A percentile compares a stretch with the other conserved stretches of the same genome.
These are phyloP conservation scores for Macrocybe gigantea DNA, from an alignment of 768 basidiomycete genomes.

Conservation along the genomic window DNA sequence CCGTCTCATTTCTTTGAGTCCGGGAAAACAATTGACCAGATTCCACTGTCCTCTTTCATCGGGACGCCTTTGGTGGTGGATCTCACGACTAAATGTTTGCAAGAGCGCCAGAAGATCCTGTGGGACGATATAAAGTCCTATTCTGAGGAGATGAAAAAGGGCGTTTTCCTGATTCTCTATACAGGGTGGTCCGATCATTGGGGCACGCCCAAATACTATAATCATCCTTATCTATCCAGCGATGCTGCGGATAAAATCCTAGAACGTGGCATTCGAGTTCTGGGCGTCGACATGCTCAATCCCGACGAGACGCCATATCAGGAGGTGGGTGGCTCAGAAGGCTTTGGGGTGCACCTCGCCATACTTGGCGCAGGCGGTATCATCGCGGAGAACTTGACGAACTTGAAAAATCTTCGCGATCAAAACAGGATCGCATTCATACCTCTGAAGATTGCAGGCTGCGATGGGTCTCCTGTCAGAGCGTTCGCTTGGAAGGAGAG, in stretches of 20 bases:
- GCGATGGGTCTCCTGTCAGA: conserved; percentile 69
- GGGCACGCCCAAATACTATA: conserved; percentile 42
- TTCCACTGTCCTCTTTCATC: conserved; percentile 48
- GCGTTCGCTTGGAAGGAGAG: conserved; percentile 46
- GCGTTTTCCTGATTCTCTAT: conserved; percentile 46
- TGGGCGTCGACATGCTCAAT: conserved; percentile 61
- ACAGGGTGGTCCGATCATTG: conserved; percentile 67
- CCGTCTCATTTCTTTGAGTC: conserved; percentile 64
- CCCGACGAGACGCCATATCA: conserved; percentile 56
- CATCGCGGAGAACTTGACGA: conserved; percentile 68
- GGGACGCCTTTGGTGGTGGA: conserved; percentile 54
- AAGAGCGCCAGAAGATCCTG: conserved; percentile 1
- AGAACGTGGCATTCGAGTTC: conserved; percentile 43
- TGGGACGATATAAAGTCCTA: conserved; percentile 44
- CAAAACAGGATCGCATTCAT: conserved; percentile 41
- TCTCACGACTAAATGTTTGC: conserved; percentile 32
- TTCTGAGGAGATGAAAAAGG: conserved; percentile 9
- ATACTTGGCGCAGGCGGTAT: conserved; percentile 57
- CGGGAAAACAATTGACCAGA: conserved; percentile 51
- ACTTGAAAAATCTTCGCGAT: conserved; percentile 36
- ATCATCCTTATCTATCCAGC: conserved; percentile 59
- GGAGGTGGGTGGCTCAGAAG: conserved; percentile 24
- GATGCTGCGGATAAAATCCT: conserved; percentile 47
- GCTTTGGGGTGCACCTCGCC: conserved; percentile 51
- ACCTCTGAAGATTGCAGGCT: conserved; percentile 50